A percentile compares a stretch with the other conserved stretches of the same genome.
phyloP scores from a whole-genome alignment of 2,329 filamentous ascomycete genomes.

The Verticillium tricorpus region DNA sequence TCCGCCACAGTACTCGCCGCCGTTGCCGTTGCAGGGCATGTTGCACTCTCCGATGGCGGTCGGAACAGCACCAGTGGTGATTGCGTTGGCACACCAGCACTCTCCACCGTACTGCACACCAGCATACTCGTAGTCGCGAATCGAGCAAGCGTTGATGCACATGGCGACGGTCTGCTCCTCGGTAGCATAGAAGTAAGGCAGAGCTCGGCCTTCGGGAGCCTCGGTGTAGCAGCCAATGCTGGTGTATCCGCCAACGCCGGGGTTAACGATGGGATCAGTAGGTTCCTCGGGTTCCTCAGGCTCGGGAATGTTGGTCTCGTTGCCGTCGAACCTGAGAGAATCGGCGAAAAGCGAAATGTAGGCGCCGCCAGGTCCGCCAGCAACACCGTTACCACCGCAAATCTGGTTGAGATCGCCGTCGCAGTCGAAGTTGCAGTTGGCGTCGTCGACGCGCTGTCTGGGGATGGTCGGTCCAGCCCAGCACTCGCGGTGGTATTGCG shows the following conservation, averaged over 20 bases:
- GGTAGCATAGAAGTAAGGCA: slow-evolving; percentile 11
- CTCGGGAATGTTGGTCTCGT: slow-evolving; percentile 16
- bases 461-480: slow-evolving; percentile 50
- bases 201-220: slow-evolving; percentile 13
- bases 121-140: slow-evolving; percentile 20
- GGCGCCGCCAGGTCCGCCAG: slow-evolving; percentile 23
- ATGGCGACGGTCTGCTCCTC: slow-evolving; percentile 17
- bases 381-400: slow-evolving; percentile 46
- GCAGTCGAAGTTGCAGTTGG: slow-evolving; percentile 48
- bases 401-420: slow-evolving; percentile 42
- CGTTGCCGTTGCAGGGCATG: slow-evolving; percentile 30
- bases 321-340: slow-evolving; percentile 21
- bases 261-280: slow-evolving; percentile 27
- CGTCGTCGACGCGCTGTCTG: slow-evolving; percentile 33
- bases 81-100: slow-evolving; percentile 31
- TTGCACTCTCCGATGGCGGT: slow-evolving; percentile 25
- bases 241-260: slow-evolving; percentile 23
- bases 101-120: slow-evolving; percentile 35
- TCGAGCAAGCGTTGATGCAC: slow-evolving; percentile 25
- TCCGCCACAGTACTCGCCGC: slow-evolving; percentile 31
- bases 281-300: slow-evolving; percentile 13
- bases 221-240: slow-evolving; percentile 17
- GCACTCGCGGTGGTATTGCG: slow-evolving; percentile 47
- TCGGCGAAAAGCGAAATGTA: slow-evolving; percentile 47
- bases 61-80: slow-evolving; percentile 20